Percentiles rank a stretch among this genome's conserved stretches.
Evolutionary conservation across 1,284 basidiomycete species (phyloP).

Genomic region (Ustilago vetiveriae): DNA sequence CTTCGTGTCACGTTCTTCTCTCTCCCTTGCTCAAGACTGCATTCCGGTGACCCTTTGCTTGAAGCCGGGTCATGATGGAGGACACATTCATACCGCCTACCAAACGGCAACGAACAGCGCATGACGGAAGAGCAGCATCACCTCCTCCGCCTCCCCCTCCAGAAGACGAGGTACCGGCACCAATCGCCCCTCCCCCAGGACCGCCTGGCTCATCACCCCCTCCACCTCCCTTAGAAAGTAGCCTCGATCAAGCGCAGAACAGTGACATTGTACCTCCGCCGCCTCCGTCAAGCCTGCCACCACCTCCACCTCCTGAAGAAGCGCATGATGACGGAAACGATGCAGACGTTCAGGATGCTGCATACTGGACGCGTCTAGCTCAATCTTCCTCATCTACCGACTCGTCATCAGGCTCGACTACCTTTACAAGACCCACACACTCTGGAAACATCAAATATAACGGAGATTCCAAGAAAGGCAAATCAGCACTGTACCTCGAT

Average conservation of each 20-base stretch:
- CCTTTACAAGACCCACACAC: too few relatives aligned
- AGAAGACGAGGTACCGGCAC: slow-evolving; percentile 5
- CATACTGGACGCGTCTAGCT: slow-evolving; percentile 54
- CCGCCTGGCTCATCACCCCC: slow-evolving; percentile 27
- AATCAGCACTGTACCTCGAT: slow-evolving; percentile 89
- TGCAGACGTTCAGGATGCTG: slow-evolving; percentile 40
- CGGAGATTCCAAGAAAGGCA: slow-evolving; percentile 69
- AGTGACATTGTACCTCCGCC: slow-evolving; percentile 28
- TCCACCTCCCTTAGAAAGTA: slow-evolving; percentile 37
- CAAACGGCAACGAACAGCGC: slow-evolving; percentile 21
- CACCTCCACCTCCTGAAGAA: slow-evolving; percentile 24
- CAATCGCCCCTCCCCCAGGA: slow-evolving; percentile 4
- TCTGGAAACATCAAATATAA: too few relatives aligned
- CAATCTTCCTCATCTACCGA: slow-evolving; percentile 14
- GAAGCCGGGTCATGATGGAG: too few relatives aligned
- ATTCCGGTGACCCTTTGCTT: too few relatives aligned
- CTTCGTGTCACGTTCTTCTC: slow-evolving; percentile 11
- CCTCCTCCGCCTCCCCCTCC: slow-evolving; percentile 34
- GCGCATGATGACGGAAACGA: slow-evolving; percentile 33
- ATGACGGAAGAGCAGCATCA: neutral
- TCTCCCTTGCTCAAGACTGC: too few relatives aligned
- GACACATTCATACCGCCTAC: slow-evolving; percentile 6
- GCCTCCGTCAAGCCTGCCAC: slow-evolving; percentile 19
- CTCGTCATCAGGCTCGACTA: neutral
- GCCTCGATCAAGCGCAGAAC: slow-evolving; percentile 18